Conservation (phyloP, 495 filamentous ascomycete genomes). For the Penicillium pulvis region DNA sequence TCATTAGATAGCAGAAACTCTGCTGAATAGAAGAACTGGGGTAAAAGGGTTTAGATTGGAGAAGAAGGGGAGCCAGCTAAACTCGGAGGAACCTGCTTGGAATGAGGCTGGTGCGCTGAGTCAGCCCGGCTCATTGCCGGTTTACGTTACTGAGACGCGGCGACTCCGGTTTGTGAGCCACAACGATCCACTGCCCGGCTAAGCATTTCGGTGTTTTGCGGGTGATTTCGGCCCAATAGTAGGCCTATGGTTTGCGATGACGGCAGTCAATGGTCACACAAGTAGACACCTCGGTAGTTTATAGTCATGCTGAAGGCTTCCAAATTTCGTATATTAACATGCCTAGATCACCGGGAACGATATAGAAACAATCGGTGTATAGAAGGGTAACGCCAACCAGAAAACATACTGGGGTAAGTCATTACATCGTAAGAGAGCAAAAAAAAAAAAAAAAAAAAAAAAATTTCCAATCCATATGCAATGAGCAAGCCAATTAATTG, state of each 20-base stretch:
- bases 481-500: not conserved
- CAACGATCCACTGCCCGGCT: constrained; percentile 21
- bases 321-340: not conserved
- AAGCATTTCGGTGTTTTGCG: constrained; percentile 27
- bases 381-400: not conserved
- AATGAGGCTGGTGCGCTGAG: constrained; percentile 31
- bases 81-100: constrained; percentile 24
- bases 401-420: constrained; percentile 12
- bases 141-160: constrained; percentile 2
- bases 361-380: constrained; percentile 1
- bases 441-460: not conserved
- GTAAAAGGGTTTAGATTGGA: constrained; percentile 17
- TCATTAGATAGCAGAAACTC: constrained; percentile 50
- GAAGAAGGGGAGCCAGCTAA: constrained; percentile 17
- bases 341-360: not conserved
- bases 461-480: constrained; percentile 13
- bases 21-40: constrained; percentile 21
- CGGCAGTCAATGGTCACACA: not conserved
- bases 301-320: not conserved
- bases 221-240: constrained; percentile 33
- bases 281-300: not conserved
- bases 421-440: constrained; percentile 19
- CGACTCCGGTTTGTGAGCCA: constrained; percentile 14
- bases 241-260: constrained; percentile 18
- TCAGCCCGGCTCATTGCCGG: constrained; percentile 30